Evolutionary conservation across 768 basidiomycete genomes (phyloP).

Genomic region (Sporobolomyces phaffii): DNA sequence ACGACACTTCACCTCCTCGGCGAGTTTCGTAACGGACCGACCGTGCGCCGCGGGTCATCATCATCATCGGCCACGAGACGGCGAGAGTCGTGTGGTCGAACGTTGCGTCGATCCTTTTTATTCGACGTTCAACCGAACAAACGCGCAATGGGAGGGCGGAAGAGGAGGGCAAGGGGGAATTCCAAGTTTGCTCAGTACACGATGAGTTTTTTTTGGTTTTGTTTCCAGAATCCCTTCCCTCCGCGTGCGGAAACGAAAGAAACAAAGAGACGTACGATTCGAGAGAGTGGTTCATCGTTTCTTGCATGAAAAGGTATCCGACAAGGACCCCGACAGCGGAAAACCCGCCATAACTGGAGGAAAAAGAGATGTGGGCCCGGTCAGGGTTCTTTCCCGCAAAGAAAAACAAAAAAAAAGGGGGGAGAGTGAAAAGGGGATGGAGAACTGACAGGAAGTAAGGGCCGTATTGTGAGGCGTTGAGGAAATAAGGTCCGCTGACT

Average conservation of each 20-base stretch:
- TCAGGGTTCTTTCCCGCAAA: no score
- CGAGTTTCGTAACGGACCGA: no score
- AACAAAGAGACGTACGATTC: conserved; percentile 5
- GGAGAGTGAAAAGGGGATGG: no score
- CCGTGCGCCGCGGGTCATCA: no score
- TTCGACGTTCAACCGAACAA: no score
- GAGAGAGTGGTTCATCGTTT: conserved; percentile 10
- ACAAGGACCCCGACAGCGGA: conserved; percentile 7
- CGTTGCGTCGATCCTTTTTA: not conserved
- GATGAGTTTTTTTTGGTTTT: no score
- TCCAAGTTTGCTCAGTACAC: no score
- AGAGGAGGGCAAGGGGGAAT: not conserved
- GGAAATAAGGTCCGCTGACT: conserved; percentile 15
- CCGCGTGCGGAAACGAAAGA: no score
- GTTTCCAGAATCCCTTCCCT: no score
- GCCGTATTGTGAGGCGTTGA: not conserved
- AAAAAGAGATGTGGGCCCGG: not conserved
- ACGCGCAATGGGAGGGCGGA: not conserved
- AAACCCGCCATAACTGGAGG: conserved; percentile 10
- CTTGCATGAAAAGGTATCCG: conserved; percentile 21
- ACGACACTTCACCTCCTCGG: no score
- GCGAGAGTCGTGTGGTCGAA: not conserved
- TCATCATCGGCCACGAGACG: not conserved
- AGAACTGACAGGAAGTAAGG: conserved; percentile 8
- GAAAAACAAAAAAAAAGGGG: no score